Evolutionary conservation across 495 filamentous ascomycete genomes (phyloP).

Genomic region (Lasiosphaeria ovina): DNA sequence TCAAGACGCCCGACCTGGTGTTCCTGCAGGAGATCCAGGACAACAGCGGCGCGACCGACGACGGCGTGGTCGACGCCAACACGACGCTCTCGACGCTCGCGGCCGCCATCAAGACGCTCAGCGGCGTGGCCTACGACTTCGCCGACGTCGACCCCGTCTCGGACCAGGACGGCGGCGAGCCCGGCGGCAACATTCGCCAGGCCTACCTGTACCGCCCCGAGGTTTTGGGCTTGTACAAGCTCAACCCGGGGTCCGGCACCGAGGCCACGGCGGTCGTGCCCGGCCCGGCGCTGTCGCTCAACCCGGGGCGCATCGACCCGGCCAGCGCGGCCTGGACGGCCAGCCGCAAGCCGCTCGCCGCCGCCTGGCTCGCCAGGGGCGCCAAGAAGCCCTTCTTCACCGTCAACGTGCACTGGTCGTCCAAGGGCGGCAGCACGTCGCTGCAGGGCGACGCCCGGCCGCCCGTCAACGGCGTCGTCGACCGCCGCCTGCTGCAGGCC

Average conservation of each 20-base stretch:
- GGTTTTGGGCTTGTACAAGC: constrained; percentile 47
- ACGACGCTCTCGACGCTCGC: constrained; percentile 46
- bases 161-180: constrained; percentile 54
- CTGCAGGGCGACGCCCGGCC: constrained; percentile 58
- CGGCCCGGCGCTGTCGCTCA: constrained; percentile 49
- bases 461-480: constrained; percentile 58
- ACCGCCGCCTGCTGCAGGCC: constrained; percentile 46
- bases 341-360: constrained; percentile 58
- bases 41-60: constrained; percentile 50
- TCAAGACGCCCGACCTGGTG: constrained; percentile 53
- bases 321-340: constrained; percentile 49
- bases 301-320: constrained; percentile 60
- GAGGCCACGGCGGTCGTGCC: constrained; percentile 49
- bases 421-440: constrained; percentile 56
- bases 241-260: constrained; percentile 42
- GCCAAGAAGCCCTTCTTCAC: constrained; percentile 50
- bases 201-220: constrained; percentile 59
- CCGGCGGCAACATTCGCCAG: constrained; percentile 63
- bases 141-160: constrained; percentile 48
- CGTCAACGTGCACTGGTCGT: constrained; percentile 58
- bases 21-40: constrained; percentile 65
- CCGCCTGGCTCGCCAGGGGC: constrained; percentile 52
- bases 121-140: constrained; percentile 45
- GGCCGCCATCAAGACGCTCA: constrained; percentile 37
- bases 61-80: constrained; percentile 48